Conservation (phyloP, 2,329 filamentous ascomycete species). For the Harringtonia lauricola region DNA sequence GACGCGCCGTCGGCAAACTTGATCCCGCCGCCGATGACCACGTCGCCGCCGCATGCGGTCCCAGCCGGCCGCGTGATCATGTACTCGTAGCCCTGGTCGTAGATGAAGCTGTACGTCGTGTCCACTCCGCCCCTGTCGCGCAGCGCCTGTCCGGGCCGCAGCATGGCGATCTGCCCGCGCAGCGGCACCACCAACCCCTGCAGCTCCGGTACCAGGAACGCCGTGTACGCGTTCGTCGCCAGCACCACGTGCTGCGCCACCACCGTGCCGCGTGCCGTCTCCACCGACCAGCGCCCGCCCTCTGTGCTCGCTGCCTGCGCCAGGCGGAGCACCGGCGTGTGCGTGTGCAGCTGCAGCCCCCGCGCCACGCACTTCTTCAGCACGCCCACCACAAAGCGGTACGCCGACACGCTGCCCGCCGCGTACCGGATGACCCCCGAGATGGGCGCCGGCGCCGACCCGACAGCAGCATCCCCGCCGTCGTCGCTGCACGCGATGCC, state of each 20-base stretch:
- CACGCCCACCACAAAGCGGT: constrained; percentile 27
- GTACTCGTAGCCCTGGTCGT: constrained; percentile 52
- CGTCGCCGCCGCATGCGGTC: constrained; percentile 31
- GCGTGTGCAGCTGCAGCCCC: constrained; percentile 41
- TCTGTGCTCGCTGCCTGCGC: constrained; percentile 5
- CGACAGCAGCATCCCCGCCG: constrained; percentile 17
- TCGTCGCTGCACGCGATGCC: constrained; percentile 25
- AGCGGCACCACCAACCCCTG: constrained; percentile 37
- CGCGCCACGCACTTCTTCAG: constrained; percentile 29
- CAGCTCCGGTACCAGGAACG: constrained; percentile 28
- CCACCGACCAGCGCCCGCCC: constrained; percentile 21
- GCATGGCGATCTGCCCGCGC: constrained; percentile 38
- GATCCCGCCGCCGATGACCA: constrained; percentile 52
- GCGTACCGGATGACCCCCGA: constrained; percentile 36
- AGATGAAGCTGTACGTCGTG: constrained; percentile 51
- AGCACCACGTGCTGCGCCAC: constrained; percentile 31
- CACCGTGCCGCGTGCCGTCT: constrained; percentile 31
- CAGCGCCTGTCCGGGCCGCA: constrained; percentile 21
- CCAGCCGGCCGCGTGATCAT: constrained; percentile 47
- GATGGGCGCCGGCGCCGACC: constrained; percentile 10
- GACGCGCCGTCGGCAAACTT: constrained; percentile 15
- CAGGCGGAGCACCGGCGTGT: constrained; percentile 29
- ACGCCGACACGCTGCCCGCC: constrained; percentile 29
- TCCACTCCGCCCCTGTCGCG: constrained; percentile 13
- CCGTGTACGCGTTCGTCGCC: constrained; percentile 43